Base-by-base conservation (phyloP, 1,284 basidiomycete species). In the Porodaedalea pini region DNA sequence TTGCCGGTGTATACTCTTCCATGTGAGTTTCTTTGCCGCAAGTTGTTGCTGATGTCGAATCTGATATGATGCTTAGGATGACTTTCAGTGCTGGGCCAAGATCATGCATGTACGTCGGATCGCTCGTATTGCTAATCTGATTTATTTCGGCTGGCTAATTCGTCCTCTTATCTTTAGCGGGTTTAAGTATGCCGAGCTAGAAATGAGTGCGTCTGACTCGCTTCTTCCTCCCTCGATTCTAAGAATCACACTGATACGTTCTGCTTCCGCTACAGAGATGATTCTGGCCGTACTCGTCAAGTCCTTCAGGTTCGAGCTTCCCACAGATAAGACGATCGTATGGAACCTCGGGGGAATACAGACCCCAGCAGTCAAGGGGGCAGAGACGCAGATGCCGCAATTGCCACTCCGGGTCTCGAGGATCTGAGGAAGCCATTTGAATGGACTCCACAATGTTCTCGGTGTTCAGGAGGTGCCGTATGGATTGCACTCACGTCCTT, bases 121-220 rank as follows among this genome's bases (percentile, higher is more conserved):
- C 32, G n/a, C 29, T 34, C 7, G 4, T 4, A 21, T 48, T 39
- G n/a, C 15, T 32, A 25, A 17, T 17, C n/a, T 29, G 11, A 1
- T 7, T 17, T 19, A 34, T 29, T 31, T 13, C 32, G 31, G 17
- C 10, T 23, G 31, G 13, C 47, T 40, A 32, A 45, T 52, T 19
- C 15, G 36, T 19, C 23, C 39, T 21, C 17, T 2, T 32, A 6
- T 15, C 41, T 32, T 5, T 57, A 72, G 70, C 29, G 70, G 70
- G 4, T 72, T 70, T 64, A 70, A 68, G 56, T 71, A 71, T 56
- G 67, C 71, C 4, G 66, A 70, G 54, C 57, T 72, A 15, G 71
- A 71, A 57, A 71, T 71, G 68, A 71, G 69, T 70, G 44, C 44
- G 69, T 69, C 34, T 34, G 17, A 34, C 40, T 2, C 47, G 5